Evolutionary conservation across 2,329 filamentous ascomycete species (phyloP).

Genomic region (Coniosporium tulheliwenetii): DNA sequence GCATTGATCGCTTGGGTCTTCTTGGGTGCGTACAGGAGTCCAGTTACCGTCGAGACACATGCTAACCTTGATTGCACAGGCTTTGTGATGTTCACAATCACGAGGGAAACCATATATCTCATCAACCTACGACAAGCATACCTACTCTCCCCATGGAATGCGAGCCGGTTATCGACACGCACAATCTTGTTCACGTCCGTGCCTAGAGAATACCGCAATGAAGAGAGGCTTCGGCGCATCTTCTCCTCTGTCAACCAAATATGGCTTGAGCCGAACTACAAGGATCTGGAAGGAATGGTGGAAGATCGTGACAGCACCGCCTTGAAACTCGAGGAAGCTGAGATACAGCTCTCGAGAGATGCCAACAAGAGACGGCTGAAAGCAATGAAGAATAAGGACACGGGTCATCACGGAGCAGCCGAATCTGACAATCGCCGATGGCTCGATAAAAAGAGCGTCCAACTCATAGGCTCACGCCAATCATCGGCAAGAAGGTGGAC

Average conservation of each 20-base stretch:
- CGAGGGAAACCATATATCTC: slow-evolving; percentile 29
- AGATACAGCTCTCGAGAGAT: slow-evolving; percentile 25
- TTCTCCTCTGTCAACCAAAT: slow-evolving; percentile 22
- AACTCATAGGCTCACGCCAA: slow-evolving; percentile 51
- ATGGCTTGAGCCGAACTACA: slow-evolving; percentile 31
- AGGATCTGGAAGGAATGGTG: slow-evolving; percentile 27
- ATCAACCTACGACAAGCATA: slow-evolving; percentile 33
- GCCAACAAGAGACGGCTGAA: slow-evolving; percentile 10
- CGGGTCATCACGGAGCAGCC: slow-evolving; percentile 5
- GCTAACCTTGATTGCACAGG: slow-evolving; percentile 3
- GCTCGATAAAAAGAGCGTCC: slow-evolving; percentile 43
- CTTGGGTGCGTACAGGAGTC: slow-evolving; percentile 12
- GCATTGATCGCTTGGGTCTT: slow-evolving; percentile 26
- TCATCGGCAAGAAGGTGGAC: slow-evolving; percentile 76
- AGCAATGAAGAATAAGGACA: no score
- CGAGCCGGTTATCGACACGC: slow-evolving; percentile 27
- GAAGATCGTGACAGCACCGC: slow-evolving; percentile 26
- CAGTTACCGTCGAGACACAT: no score
- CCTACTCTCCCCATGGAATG: slow-evolving; percentile 25
- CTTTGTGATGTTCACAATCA: slow-evolving; percentile 27
- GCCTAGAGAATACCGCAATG: slow-evolving; percentile 21
- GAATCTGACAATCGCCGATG: slow-evolving; percentile 38
- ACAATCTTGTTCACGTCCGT: slow-evolving; percentile 34
- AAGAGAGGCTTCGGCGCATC: slow-evolving; percentile 22
- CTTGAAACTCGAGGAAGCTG: slow-evolving; percentile 25